These are phyloP conservation scores for Cercospora berteroae DNA, from an alignment of 2,329 filamentous ascomycete genomes.

Conservation along the genomic window DNA sequence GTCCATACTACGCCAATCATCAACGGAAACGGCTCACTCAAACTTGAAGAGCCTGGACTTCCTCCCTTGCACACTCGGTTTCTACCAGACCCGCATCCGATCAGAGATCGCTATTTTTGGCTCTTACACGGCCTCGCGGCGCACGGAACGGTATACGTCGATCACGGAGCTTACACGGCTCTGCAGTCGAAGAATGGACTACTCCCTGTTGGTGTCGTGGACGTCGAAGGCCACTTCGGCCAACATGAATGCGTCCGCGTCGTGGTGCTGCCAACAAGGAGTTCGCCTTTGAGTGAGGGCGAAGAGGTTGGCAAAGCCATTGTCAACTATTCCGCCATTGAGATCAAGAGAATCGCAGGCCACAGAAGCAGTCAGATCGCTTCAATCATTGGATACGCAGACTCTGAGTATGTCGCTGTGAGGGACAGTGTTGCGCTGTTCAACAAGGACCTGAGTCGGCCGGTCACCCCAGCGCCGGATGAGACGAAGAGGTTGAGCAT, in stretches of 20 bases:
- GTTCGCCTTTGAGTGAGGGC: constrained; percentile 39
- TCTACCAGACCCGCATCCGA: constrained; percentile 76
- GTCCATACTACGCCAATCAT: constrained; percentile 29
- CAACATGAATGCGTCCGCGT: constrained; percentile 91
- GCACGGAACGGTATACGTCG: constrained; percentile 89
- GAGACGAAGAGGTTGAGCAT: constrained; percentile 25
- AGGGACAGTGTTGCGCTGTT: constrained; percentile 84
- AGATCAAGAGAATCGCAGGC: constrained; percentile 82
- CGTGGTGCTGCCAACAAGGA: constrained; percentile 67
- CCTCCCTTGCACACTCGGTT: constrained; percentile 84
- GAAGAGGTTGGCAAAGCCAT: constrained; percentile 81
- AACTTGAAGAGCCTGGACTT: constrained; percentile 33
- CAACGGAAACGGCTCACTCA: constrained; percentile 32
- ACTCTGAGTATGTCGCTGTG: constrained; percentile 90
- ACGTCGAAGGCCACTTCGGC: constrained; percentile 81
- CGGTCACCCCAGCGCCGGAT: constrained; percentile 30
- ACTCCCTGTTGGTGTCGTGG: constrained; percentile 84
- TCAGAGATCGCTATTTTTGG: constrained; percentile 95
- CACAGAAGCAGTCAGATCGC: constrained; percentile 78
- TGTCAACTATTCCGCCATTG: constrained; percentile 86
- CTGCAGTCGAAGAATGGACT: constrained; percentile 81
- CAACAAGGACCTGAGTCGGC: constrained; percentile 32
- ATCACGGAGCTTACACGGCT: constrained; percentile 80
- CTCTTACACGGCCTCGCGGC: constrained; percentile 87
- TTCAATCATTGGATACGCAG: constrained; percentile 79